A percentile compares a stretch with the other conserved stretches of the same genome.
phyloP scores from a whole-genome alignment of 345 rosid species.

The Corchorus olitorius region DNA sequence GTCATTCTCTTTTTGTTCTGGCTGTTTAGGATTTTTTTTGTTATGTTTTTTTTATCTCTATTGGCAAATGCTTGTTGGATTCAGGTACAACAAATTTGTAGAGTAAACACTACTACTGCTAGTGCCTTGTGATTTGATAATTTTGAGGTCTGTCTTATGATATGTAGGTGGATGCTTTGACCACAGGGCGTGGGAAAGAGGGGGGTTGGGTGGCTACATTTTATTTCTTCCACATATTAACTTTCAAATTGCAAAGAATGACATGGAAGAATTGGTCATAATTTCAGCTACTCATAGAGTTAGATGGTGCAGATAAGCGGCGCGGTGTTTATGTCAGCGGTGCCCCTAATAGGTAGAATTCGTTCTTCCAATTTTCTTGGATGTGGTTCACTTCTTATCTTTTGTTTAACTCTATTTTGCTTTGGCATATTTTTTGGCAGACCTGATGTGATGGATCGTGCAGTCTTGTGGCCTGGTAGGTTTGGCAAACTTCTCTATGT shows the following conservation, averaged over 20 bases:
- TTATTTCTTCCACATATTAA: not conserved
- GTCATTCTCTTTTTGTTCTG: too few species aligned
- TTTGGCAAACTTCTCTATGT: constrained; percentile 86
- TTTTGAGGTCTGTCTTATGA: constrained; percentile 19
- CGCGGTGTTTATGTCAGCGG: constrained; percentile 84
- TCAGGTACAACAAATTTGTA: too few species aligned
- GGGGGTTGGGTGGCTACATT: constrained; percentile 75
- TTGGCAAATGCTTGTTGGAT: too few species aligned
- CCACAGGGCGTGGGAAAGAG: constrained; percentile 87
- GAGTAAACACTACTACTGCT: not conserved
- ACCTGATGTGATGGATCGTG: constrained; percentile 86
- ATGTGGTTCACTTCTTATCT: not conserved
- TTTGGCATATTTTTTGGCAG: constrained; percentile 43
- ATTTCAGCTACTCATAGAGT: constrained; percentile 78
- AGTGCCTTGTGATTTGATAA: not conserved
- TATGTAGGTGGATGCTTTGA: constrained; percentile 88
- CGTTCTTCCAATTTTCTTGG: not conserved
- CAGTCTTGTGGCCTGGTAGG: constrained; percentile 88
- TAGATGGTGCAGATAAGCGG: constrained; percentile 84
- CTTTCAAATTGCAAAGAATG: not conserved
- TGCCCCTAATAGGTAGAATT: constrained; percentile 76
- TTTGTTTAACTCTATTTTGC: constrained; percentile 10
- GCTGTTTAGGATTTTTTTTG: too few species aligned
- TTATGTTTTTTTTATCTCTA: too few species aligned
- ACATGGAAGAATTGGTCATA: constrained; percentile 13